Percentiles rank a stretch among this genome's conserved stretches.
These are phyloP conservation scores for Melastoma malabathricum DNA, from an alignment of 345 rosid genomes.

Conservation along the genomic window DNA sequence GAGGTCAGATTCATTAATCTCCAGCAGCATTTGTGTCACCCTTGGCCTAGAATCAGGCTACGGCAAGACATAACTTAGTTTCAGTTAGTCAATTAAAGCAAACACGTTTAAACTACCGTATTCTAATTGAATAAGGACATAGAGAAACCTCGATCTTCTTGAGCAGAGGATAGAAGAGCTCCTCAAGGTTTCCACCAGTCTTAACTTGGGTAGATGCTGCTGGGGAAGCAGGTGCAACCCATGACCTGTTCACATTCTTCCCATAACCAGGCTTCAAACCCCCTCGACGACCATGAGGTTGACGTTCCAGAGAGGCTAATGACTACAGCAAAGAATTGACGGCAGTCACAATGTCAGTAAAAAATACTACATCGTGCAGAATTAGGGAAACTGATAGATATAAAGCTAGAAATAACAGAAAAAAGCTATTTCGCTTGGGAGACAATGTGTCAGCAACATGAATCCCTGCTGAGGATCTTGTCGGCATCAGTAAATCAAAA, in stretches of 20 bases:
- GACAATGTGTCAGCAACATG: background rate
- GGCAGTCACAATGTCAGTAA: no score
- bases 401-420: no score
- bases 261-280: slow-evolving; percentile 1
- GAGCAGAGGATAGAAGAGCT: slow-evolving; percentile 6
- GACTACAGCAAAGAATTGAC: no score
- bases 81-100: background rate
- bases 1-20: slow-evolving; percentile 10
- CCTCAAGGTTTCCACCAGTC: slow-evolving; percentile 2
- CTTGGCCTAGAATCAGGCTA: slow-evolving; percentile 14
- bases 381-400: no score
- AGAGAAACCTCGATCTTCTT: slow-evolving; percentile 13
- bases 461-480: background rate
- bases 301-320: no score
- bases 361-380: no score
- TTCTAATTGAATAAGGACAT: no score
- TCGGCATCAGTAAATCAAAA: background rate
- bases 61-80: background rate
- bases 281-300: no score
- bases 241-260: slow-evolving; percentile 2
- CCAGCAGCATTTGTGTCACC: slow-evolving; percentile 9
- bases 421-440: no score
- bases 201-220: slow-evolving; percentile 1
- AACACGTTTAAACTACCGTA: background rate
- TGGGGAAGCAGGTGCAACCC: slow-evolving; percentile 2